Evolutionary conservation across 2,329 filamentous ascomycete genomes (phyloP).

Genomic region (Chrysosphaeria jannelii): DNA sequence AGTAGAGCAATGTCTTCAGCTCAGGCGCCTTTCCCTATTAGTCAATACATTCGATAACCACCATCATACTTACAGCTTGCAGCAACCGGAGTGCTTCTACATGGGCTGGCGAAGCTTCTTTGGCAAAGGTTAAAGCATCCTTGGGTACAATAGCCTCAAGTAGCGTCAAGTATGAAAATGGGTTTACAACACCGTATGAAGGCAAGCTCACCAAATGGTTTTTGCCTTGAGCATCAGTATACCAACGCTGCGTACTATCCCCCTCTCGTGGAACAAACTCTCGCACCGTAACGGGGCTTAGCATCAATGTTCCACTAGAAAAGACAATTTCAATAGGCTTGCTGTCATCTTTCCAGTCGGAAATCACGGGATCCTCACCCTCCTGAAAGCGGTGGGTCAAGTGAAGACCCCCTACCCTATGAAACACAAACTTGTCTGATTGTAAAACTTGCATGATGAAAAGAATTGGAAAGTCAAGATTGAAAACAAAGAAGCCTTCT

Average conservation of each 20-base stretch:
- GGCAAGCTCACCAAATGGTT: conserved; percentile 4
- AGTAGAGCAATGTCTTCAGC: conserved; percentile 2
- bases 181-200: conserved; percentile 3
- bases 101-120: conserved; percentile 2
- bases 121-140: too few species aligned
- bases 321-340: conserved; percentile 1
- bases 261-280: conserved; percentile 3
- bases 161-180: conserved; percentile 1
- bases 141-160: too few species aligned
- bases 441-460: conserved; percentile 3
- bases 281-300: conserved; percentile 1
- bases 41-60: neutral
- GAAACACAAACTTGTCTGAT: conserved; percentile 2
- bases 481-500: neutral
- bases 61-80: conserved; percentile 1
- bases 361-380: conserved; percentile 2
- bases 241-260: conserved; percentile 4
- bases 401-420: conserved; percentile 4
- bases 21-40: conserved; percentile 3
- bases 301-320: conserved; percentile 2
- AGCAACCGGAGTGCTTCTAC: conserved; percentile 3
- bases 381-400: conserved; percentile 4
- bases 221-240: conserved; percentile 2
- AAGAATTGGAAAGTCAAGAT: neutral
- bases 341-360: conserved; percentile 2